Percentiles rank a stretch among this genome's conserved stretches.
Conservation (phyloP, 1,139 yeast genomes). For the Debaryomyces sp. region DNA sequence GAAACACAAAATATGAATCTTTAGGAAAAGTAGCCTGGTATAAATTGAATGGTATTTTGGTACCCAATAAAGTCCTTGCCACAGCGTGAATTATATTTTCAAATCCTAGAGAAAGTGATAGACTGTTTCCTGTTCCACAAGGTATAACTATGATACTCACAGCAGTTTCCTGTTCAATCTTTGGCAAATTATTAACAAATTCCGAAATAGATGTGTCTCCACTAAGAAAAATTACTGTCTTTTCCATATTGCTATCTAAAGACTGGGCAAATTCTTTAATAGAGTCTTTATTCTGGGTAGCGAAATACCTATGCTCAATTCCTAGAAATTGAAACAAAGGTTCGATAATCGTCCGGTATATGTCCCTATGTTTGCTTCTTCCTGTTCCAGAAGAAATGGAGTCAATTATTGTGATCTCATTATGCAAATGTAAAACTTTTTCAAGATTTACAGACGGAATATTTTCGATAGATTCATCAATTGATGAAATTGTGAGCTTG, state of each 20-base stretch:
- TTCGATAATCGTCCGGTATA: slow-evolving; percentile 43
- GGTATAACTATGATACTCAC: slow-evolving; percentile 59
- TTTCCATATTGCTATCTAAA: slow-evolving; percentile 19
- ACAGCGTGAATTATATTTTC: slow-evolving; percentile 41
- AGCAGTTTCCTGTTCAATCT: slow-evolving; percentile 10
- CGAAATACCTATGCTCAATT: slow-evolving; percentile 39
- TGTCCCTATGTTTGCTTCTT: slow-evolving; percentile 36
- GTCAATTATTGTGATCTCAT: slow-evolving; percentile 37
- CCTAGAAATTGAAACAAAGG: slow-evolving; percentile 47
- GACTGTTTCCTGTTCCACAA: slow-evolving; percentile 85
- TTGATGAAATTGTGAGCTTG: neutral
- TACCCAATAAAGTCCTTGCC: slow-evolving; percentile 42
- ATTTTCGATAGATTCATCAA: neutral
- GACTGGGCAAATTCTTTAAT: slow-evolving; percentile 37
- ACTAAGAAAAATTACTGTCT: slow-evolving; percentile 64
- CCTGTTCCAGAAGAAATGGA: slow-evolving; percentile 63
- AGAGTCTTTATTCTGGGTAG: slow-evolving; percentile 37
- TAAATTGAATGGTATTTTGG: slow-evolving; percentile 47
- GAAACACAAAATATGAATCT: slow-evolving; percentile 35
- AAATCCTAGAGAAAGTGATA: slow-evolving; percentile 63
- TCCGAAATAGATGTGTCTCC: slow-evolving; percentile 89
- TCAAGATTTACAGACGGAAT: neutral
- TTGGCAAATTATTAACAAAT: slow-evolving; percentile 57
- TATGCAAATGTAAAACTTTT: slow-evolving; percentile 1
- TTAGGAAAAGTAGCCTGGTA: slow-evolving; percentile 59